These are phyloP conservation scores for Rhizopogon rudus DNA, from an alignment of 768 basidiomycete species.

Conservation along the genomic window DNA sequence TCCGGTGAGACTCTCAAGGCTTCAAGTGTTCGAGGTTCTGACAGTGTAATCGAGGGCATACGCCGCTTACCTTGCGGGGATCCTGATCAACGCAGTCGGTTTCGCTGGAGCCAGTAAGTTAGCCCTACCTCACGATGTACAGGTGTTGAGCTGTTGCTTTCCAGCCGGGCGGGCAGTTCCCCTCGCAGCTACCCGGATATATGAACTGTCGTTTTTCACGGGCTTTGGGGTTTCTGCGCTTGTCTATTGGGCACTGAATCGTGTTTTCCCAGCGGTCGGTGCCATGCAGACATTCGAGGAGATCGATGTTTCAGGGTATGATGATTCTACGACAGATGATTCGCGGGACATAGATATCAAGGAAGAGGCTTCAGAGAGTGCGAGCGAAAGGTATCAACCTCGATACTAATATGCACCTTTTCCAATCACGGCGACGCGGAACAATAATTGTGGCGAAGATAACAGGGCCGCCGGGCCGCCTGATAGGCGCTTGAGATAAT, in stretches of 20 bases:
- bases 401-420: too few species aligned
- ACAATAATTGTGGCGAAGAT: too few species aligned
- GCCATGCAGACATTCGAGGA: slow-evolving; percentile 45
- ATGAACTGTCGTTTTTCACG: slow-evolving; percentile 78
- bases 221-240: slow-evolving; percentile 68
- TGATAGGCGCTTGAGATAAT: too few species aligned
- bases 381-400: not conserved
- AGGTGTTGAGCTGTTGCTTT: not conserved
- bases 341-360: not conserved
- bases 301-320: slow-evolving; percentile 43
- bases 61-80: slow-evolving; percentile 66
- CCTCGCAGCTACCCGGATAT: slow-evolving; percentile 63
- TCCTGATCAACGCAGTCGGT: slow-evolving; percentile 78
- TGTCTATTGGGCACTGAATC: slow-evolving; percentile 57
- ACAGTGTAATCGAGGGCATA: slow-evolving; percentile 42
- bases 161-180: slow-evolving; percentile 58
- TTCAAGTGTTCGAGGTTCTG: slow-evolving; percentile 2
- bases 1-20: slow-evolving; percentile 39
- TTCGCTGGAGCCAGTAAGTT: slow-evolving; percentile 69
- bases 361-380: not conserved
- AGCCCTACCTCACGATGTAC: not conserved
- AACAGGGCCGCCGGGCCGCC: too few species aligned
- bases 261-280: slow-evolving; percentile 55
- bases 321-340: not conserved
- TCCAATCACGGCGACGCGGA: too few species aligned